Percentiles rank a stretch among this genome's conserved stretches.
phyloP scores from a whole-genome alignment of 2,329 filamentous ascomycete species.

The Fusarium globosum region DNA sequence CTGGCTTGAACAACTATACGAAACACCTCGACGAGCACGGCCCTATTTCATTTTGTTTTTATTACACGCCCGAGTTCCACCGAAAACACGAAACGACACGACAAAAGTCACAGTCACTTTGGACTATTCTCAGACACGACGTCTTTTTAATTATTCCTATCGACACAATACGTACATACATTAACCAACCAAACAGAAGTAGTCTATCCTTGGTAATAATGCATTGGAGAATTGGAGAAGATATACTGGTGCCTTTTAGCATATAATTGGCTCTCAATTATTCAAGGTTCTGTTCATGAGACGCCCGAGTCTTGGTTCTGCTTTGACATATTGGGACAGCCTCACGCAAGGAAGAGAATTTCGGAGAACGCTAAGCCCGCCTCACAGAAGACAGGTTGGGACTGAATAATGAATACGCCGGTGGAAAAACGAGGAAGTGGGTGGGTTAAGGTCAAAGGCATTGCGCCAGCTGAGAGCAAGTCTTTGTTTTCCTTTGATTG shows the following conservation, averaged over 20 bases:
- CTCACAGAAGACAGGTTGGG: constrained; percentile 10
- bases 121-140: constrained; percentile 48
- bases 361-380: constrained; percentile 8
- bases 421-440: constrained; percentile 29
- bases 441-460: constrained; percentile 29
- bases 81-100: constrained; percentile 44
- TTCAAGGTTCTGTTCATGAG: constrained; percentile 24
- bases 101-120: constrained; percentile 47
- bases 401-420: constrained; percentile 16
- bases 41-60: constrained; percentile 39
- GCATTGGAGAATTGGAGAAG: constrained; percentile 55
- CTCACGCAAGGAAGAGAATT: constrained; percentile 7
- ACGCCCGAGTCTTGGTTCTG: constrained; percentile 14
- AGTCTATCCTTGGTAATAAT: constrained; percentile 59
- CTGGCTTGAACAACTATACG: constrained; percentile 33
- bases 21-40: constrained; percentile 36
- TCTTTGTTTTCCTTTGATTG: constrained; percentile 31
- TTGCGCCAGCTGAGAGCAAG: constrained; percentile 30
- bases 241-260: constrained; percentile 45
- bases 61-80: constrained; percentile 40
- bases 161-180: constrained; percentile 50
- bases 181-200: constrained; percentile 47
- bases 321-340: constrained; percentile 14
- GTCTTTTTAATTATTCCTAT: constrained; percentile 46
- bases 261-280: constrained; percentile 45